Evolutionary conservation across 805 yeast genomes (phyloP).

Genomic region (Candida qinlingensis): DNA sequence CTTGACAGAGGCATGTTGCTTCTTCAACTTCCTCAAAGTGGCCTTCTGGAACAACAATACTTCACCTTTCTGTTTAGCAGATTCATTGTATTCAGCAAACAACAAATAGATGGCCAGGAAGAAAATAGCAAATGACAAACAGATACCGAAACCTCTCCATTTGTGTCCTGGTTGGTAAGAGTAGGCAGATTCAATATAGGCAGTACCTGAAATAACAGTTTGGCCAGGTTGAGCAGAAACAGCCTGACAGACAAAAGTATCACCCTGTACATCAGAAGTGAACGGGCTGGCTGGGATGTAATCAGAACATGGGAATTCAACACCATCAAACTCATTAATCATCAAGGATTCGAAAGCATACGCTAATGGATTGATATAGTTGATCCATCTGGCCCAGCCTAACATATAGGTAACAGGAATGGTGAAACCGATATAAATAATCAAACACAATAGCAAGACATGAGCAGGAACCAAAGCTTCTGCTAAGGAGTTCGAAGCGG

Average conservation of each 20-base stretch:
- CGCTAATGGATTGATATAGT: conserved; percentile 49
- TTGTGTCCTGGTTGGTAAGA: conserved; percentile 39
- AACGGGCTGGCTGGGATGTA: conserved; percentile 38
- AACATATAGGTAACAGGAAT: conserved; percentile 48
- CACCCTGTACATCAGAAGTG: conserved; percentile 20
- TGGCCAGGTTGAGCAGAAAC: conserved; percentile 54
- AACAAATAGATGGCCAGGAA: conserved; percentile 49
- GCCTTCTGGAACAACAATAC: conserved; percentile 51
- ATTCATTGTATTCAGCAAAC: conserved; percentile 52
- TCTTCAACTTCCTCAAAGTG: conserved; percentile 41
- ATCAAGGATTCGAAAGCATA: conserved; percentile 52
- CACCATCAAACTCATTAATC: conserved; percentile 46
- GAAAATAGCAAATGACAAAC: conserved; percentile 46
- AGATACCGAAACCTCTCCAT: conserved; percentile 66
- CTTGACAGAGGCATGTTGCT: conserved; percentile 29
- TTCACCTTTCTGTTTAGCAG: conserved; percentile 69
- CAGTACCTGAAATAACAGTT: conserved; percentile 44
- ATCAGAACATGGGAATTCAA: conserved; percentile 37
- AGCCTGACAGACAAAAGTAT: conserved; percentile 43
- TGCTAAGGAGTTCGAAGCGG: conserved; percentile 38
- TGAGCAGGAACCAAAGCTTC: conserved; percentile 55
- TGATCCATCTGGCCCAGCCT: conserved; percentile 61
- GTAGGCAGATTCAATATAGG: conserved; percentile 39
- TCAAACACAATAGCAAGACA: conserved; percentile 38
- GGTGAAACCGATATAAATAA: conserved; percentile 49